Base-by-base conservation (phyloP, 2,329 filamentous ascomycete genomes). In the Xylariaceae sp. region DNA sequence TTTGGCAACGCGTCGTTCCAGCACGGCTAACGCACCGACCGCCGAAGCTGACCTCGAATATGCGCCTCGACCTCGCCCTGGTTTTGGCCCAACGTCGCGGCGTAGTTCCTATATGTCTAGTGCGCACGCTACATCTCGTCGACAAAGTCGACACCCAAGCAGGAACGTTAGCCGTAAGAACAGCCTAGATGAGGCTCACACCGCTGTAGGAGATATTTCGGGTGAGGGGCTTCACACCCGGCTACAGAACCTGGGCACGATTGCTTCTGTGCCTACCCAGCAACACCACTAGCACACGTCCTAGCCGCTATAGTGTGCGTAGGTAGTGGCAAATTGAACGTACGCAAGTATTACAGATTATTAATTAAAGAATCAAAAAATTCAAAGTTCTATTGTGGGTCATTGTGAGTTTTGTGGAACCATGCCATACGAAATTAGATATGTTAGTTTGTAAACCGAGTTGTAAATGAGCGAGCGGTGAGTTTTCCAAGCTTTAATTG, bases 101-200 rank as follows among this genome's bases (percentile, higher is more conserved):
- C 59, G 60, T 23, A 63, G 65, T 32, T 64, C 64, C 9, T 68
- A 67, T 55, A 59, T 62, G 18, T 60, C 61, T 1, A 65, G 63
- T 21, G 51, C 60, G 18, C 63, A 64, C 33, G 65, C 65, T 3
- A 53, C 62, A 4, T 65, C 60, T 20, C 59, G 65, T n/a, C 61
- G 64, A 8, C 61, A 63, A 18, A 56, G 60, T 37, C 57, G 63
- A 10, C 55, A 64, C n/a, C 20, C 44, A 7, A 64, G 60, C 26
- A 44, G 55, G 3, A 59, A 62, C 24, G 44, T 50, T 7, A 66
- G 63, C 20, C 58, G 59, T 1, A 59, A 58, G n/a, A 66, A 63
- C 18, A 66, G 61, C 46, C 20, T 46, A 11, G 64, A 65, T 3
- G 53, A 35, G 11, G 45, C 23, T 5, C 48, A 60, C 23, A 27